A percentile compares a stretch with the other conserved stretches of the same genome.
phyloP scores from a whole-genome alignment of 2,329 filamentous ascomycete species.

The Penicillium sumatraense region DNA sequence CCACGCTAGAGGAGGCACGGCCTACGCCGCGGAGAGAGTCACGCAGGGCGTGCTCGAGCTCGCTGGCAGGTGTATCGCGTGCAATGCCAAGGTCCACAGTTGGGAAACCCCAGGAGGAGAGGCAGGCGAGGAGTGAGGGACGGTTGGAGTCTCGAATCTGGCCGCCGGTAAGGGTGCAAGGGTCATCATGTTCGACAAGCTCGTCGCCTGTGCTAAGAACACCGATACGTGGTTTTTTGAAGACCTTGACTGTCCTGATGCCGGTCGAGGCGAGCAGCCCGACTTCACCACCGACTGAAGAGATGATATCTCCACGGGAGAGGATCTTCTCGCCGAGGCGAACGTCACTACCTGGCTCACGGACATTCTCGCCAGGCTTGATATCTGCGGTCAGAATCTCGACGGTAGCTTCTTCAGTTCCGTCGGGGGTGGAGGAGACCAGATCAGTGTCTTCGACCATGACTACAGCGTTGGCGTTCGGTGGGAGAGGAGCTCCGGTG shows the following conservation, averaged over 20 bases:
- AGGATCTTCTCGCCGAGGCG: constrained; percentile 71
- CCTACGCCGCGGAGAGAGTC: constrained; percentile 65
- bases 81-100: constrained; percentile 86
- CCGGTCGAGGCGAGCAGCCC: constrained; percentile 88
- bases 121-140: constrained; percentile 80
- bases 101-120: constrained; percentile 74
- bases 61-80: constrained; percentile 58
- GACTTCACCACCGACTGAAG: constrained; percentile 85
- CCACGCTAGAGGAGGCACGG: constrained; percentile 57
- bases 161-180: constrained; percentile 69
- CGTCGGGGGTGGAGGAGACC: constrained; percentile 75
- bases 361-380: constrained; percentile 80
- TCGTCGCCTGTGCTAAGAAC: constrained; percentile 95
- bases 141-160: constrained; percentile 95
- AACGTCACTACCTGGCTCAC: constrained; percentile 90
- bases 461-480: constrained; percentile 85
- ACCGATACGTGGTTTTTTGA: constrained; percentile 76
- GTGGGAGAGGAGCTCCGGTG: constrained; percentile 88
- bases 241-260: constrained; percentile 71
- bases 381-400: constrained; percentile 82
- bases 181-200: constrained; percentile 73
- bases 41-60: constrained; percentile 77
- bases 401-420: constrained; percentile 81
- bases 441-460: constrained; percentile 96
- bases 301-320: constrained; percentile 78